Base-by-base conservation (phyloP, 2,329 filamentous ascomycete genomes). In the Colletotrichum navitas region DNA sequence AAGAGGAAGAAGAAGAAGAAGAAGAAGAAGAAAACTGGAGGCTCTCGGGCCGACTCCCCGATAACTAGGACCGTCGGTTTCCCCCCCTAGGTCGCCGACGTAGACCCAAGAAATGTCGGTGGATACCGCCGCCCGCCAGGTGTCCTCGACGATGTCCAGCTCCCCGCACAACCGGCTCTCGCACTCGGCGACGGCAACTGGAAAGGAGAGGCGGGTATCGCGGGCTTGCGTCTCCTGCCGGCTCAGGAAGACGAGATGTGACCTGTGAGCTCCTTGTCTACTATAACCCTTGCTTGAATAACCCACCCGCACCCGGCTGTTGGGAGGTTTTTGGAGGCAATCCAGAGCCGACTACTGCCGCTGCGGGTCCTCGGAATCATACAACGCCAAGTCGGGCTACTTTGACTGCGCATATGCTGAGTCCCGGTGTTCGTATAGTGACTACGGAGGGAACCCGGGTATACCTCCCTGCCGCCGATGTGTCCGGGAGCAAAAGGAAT, bases 391-490 rank as follows among this genome's bases (percentile, higher is more conserved):
- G 2, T 7, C 1, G 4, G 1, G 3, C 0, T 11, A n/a, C 4
- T 12, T 16, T 52, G 45, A 29, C 45, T 29, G 47, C 32, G 10
- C n/a, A 14, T 32, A 51, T 39, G 32, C 32, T 51, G 26, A 34
- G 71, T 72, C 29, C 71, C 72, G 12, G 21, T 67, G 11, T 47
- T 47, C 10, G 1, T 47, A 12, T 43, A 81, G 79, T 34, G 79
- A 80, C 62, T 76, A 77, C 1, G 80, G 77, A 43, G 81, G 80
- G 32, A 76, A 76, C n/a, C 79, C 81, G 24, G 80, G 79, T 16
- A 73, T 75, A 16, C 80, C 80, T 6, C 82, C 81, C 2, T 84
- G 82, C 68, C 78, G 80, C 24, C 76, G 81, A 63, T 84, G 82
- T 63, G 74, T 80, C 55, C 79, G 82, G 56, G 79, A 82, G 58